Base-by-base conservation (phyloP, 768 basidiomycete genomes). In the Russula sp. region DNA sequence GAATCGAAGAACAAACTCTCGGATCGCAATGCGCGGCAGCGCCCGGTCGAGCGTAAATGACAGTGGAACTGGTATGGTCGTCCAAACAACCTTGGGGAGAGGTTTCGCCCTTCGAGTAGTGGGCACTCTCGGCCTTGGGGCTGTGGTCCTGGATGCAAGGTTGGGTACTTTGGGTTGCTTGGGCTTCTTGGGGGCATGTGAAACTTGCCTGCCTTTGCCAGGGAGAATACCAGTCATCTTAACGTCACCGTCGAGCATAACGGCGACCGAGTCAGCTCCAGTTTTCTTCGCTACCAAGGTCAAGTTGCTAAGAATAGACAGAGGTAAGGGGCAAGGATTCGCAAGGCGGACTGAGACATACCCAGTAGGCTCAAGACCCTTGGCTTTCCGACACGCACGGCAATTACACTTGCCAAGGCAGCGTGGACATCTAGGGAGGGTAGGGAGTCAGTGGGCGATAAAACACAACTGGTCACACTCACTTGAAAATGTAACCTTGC, bases 1-100 rank as follows among this genome's bases (percentile, higher is more conserved):
- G 66, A 91, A 91, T 39, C 90, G 80, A 52, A 88, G 70, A 11
- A 82, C 70, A 70, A 91, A 93, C 73, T 92, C 90, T 61, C 90
- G 84, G 48, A 91, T 85, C 67, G 83, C 76, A 52, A 91, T 80
- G 10, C 89, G 84, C 32, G 80, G 77, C 65, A 87, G 79, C 1
- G 80, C 83, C 45, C 82, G 80, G 0, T 75, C 69, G 44, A 76
- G 74, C 6, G 77, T 73, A 14, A 87, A 74, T 35, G 66, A 68
- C 13, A 78, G 75, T 1, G 75, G 76, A 14, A 73, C 71, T 3
- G 70, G 57, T 6, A 88, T 70, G 6, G 71, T 68, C 5, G 75
- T 80, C 89, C 89, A 91, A 52, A 74, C 73, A 45, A 85, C 75
- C 61, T 74, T 63, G 6, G 84, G 80, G 34, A 83, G 72, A 1